Conservation (phyloP, 192 early-diverging fungal species). For the Backusella circina region DNA sequence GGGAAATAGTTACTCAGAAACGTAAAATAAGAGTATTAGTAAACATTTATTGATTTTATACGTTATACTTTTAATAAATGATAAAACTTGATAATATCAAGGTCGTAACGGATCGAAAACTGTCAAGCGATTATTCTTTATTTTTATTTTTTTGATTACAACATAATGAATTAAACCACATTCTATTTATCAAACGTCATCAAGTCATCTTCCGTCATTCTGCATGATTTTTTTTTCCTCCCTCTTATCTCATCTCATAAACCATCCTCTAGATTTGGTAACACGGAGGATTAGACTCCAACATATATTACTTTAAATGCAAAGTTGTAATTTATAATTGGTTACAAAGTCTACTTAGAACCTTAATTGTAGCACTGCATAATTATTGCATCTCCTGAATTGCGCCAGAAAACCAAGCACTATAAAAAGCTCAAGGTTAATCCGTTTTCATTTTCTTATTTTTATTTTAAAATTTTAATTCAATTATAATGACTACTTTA, state of each 20-base stretch:
- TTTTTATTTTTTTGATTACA: background rate
- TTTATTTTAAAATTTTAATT: background rate
- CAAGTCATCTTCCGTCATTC: background rate
- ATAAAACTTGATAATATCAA: background rate
- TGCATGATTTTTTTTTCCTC: background rate
- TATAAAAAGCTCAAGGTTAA: background rate
- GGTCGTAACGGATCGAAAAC: background rate
- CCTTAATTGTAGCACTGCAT: background rate
- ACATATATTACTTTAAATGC: background rate
- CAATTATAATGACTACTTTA: background rate
- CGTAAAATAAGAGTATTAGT: background rate
- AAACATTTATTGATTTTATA: background rate
- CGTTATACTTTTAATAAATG: background rate
- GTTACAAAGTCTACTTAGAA: background rate
- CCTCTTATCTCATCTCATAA: background rate
- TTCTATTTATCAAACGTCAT: background rate
- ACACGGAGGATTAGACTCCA: background rate
- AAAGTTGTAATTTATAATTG: background rate
- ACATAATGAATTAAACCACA: background rate
- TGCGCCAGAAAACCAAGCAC: background rate
- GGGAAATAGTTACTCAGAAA: background rate
- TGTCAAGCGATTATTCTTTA: background rate
- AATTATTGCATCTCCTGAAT: background rate
- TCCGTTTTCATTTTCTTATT: background rate
- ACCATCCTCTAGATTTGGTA: background rate